Percentiles rank a stretch among this genome's conserved stretches.
phyloP scores from a whole-genome alignment of 2,329 filamentous ascomycete genomes.

The Tolypocladium ovalisporum region DNA sequence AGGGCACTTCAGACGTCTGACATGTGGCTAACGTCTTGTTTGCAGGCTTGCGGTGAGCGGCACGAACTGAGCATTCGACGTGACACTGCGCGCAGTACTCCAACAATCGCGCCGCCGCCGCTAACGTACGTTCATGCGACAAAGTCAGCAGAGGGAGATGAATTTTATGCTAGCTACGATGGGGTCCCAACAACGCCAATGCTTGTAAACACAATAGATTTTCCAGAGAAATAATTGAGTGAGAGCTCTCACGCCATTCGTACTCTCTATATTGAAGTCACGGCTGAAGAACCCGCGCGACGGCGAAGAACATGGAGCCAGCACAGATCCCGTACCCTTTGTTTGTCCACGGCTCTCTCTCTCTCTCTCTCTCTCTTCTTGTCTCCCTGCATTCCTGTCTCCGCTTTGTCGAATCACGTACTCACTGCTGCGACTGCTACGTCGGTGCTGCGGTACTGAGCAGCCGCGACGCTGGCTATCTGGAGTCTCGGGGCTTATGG shows the following conservation, averaged over 20 bases:
- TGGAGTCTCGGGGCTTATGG: background rate
- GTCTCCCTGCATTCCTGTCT: too few relatives aligned
- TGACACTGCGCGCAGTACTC: background rate
- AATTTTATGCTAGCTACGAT: background rate
- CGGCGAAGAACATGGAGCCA: background rate
- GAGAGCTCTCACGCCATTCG: background rate
- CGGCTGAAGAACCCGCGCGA: background rate
- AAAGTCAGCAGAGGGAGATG: background rate
- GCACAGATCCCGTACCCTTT: background rate
- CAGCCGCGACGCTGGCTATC: background rate
- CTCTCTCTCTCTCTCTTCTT: background rate
- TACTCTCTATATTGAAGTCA: background rate
- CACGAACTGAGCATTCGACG: conserved; percentile 37
- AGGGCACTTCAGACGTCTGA: background rate
- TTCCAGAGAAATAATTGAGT: background rate
- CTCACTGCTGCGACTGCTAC: background rate
- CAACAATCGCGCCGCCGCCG: background rate
- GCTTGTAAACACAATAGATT: background rate
- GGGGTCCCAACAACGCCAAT: background rate
- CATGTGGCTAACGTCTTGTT: conserved; percentile 5
- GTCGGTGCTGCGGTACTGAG: too few relatives aligned
- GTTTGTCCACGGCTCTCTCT: background rate
- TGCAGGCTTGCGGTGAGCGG: conserved; percentile 50
- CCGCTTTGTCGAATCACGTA: background rate
- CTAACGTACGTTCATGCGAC: background rate